Percentiles rank a stretch among this genome's conserved stretches.
These are phyloP conservation scores for Phytophthora multivora DNA, from an alignment of 352 stramenopile species.

Conservation along the genomic window DNA sequence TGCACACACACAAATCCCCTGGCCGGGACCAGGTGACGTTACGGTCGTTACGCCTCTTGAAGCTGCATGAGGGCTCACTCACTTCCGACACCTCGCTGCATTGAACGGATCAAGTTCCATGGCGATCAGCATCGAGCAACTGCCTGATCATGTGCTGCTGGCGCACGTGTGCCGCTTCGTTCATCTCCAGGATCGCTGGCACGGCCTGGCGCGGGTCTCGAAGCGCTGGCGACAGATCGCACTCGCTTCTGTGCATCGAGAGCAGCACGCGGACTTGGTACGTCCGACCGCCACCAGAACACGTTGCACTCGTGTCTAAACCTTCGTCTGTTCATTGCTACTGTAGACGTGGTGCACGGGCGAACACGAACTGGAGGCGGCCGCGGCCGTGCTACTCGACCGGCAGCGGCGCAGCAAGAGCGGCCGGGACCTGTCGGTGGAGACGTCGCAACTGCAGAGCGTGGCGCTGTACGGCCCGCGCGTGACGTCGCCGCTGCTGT, in stretches of 20 bases:
- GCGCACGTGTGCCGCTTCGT: slow-evolving; percentile 60
- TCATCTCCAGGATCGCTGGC: slow-evolving; percentile 61
- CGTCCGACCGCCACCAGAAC: slow-evolving; percentile 3
- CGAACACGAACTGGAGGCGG: slow-evolving; percentile 58
- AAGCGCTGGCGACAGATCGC: slow-evolving; percentile 59
- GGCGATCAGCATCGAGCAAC: slow-evolving; percentile 26
- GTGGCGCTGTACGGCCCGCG: slow-evolving; percentile 68
- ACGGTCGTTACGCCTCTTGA: slow-evolving; percentile 18
- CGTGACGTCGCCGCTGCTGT: slow-evolving; percentile 50
- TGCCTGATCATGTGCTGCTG: slow-evolving; percentile 54
- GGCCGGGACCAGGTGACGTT: slow-evolving; percentile 3
- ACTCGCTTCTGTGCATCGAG: slow-evolving; percentile 58
- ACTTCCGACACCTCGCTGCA: not conserved
- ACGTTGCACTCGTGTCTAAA: not conserved
- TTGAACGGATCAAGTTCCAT: not conserved
- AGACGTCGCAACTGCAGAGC: slow-evolving; percentile 44
- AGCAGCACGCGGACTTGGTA: slow-evolving; percentile 62
- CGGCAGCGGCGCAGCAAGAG: slow-evolving; percentile 15
- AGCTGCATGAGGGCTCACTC: slow-evolving; percentile 1
- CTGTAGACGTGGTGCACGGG: slow-evolving; percentile 74
- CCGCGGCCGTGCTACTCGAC: slow-evolving; percentile 39
- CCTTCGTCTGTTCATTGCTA: not conserved
- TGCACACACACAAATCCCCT: not conserved
- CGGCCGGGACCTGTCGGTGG: slow-evolving; percentile 4
- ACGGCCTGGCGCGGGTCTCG: slow-evolving; percentile 55